Percentiles rank a stretch among this genome's conserved stretches.
Evolutionary conservation across 306 rosid species (phyloP).

Genomic region (Quercus berberidifolia): DNA sequence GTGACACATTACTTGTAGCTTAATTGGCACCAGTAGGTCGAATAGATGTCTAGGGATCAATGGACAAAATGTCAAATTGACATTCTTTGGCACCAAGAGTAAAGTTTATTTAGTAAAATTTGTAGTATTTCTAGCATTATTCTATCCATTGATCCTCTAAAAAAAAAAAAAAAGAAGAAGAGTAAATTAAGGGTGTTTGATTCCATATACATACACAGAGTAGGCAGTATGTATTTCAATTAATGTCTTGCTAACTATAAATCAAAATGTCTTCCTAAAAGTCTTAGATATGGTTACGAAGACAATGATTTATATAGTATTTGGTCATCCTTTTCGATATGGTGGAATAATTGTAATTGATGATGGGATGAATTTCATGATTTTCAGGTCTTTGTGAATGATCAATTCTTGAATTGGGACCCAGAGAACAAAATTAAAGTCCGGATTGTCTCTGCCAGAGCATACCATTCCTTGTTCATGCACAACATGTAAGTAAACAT

Average conservation of each 20-base stretch:
- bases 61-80: too few relatives aligned
- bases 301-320: not conserved
- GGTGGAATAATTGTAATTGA: not conserved
- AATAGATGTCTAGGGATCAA: too few relatives aligned
- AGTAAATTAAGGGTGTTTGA: not conserved
- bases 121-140: too few relatives aligned
- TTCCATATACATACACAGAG: not conserved
- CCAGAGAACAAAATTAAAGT: slow-evolving; percentile 79
- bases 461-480: slow-evolving; percentile 96
- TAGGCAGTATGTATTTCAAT: not conserved
- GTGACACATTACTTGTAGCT: too few relatives aligned
- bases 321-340: not conserved
- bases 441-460: slow-evolving; percentile 84
- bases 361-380: not conserved
- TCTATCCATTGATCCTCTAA: too few relatives aligned
- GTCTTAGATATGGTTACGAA: not conserved
- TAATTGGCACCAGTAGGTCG: too few relatives aligned
- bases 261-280: not conserved
- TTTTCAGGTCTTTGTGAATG: slow-evolving; percentile 82
- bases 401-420: slow-evolving; percentile 93
- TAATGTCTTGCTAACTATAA: not conserved
- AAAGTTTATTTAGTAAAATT: too few relatives aligned
- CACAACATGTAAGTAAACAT: slow-evolving; percentile 85
- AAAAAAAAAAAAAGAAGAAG: too few relatives aligned
- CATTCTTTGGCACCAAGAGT: too few relatives aligned